Percentiles rank a stretch among this genome's conserved stretches.
Evolutionary conservation across 2,329 filamentous ascomycete species (phyloP).

Genomic region (Calonectria pauciramosa): DNA sequence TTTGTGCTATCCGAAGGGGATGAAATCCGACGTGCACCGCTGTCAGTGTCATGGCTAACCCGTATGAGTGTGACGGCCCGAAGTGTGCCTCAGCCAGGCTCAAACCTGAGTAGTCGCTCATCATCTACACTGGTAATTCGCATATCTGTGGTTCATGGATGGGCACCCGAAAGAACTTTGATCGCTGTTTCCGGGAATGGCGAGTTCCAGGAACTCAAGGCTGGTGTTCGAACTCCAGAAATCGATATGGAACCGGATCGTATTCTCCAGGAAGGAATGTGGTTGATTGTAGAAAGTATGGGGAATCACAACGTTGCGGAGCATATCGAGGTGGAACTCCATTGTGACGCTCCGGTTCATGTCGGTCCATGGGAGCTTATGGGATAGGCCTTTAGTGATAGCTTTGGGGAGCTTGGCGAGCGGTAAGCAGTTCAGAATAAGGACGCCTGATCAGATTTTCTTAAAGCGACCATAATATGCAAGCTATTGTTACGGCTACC

Average conservation of each 20-base stretch:
- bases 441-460: neutral
- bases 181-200: slow-evolving; percentile 79
- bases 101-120: slow-evolving; percentile 31
- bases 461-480: neutral
- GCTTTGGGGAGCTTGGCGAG: neutral
- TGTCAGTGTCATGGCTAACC: slow-evolving; percentile 66
- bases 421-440: neutral
- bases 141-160: slow-evolving; percentile 79
- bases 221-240: slow-evolving; percentile 78
- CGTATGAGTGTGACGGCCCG: slow-evolving; percentile 59
- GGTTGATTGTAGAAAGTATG: slow-evolving; percentile 86
- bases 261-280: slow-evolving; percentile 71
- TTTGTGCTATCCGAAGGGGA: slow-evolving; percentile 64
- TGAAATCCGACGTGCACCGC: slow-evolving; percentile 55
- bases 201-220: slow-evolving; percentile 77
- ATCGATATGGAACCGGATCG: slow-evolving; percentile 80
- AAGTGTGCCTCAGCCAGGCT: slow-evolving; percentile 47
- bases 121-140: slow-evolving; percentile 71
- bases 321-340: slow-evolving; percentile 66
- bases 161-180: slow-evolving; percentile 75
- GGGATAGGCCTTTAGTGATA: neutral
- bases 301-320: slow-evolving; percentile 62
- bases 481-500: slow-evolving; percentile 1
- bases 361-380: slow-evolving; percentile 59
- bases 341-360: slow-evolving; percentile 63